A percentile compares a stretch with the other conserved stretches of the same genome.
These are phyloP conservation scores for Salix arbutifolia DNA, from an alignment of 345 rosid species.

Conservation along the genomic window DNA sequence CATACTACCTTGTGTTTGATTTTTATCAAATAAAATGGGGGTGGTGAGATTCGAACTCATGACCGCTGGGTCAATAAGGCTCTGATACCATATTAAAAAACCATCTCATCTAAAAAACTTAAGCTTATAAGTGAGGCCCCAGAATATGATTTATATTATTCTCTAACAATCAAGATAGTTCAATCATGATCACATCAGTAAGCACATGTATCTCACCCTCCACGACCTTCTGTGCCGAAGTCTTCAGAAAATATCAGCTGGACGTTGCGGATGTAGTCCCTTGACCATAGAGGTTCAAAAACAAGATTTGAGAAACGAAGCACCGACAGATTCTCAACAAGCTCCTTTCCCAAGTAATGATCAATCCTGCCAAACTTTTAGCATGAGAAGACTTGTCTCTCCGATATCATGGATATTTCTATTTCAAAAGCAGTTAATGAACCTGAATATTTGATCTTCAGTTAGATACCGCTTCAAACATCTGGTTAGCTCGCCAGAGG, in stretches of 20 bases:
- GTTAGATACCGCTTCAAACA: slow-evolving; percentile 65
- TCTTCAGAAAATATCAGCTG: slow-evolving; percentile 91
- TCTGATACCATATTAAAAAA: too few relatives aligned
- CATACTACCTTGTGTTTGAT: too few relatives aligned
- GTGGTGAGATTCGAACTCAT: too few relatives aligned
- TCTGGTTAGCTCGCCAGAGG: slow-evolving; percentile 76
- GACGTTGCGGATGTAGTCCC: slow-evolving; percentile 80
- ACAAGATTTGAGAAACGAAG: slow-evolving; percentile 96
- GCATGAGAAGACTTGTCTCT: background rate
- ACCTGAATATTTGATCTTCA: slow-evolving; percentile 93
- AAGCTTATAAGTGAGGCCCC: too few relatives aligned
- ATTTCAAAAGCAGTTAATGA: background rate
- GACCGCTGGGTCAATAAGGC: too few relatives aligned
- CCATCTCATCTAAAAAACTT: too few relatives aligned
- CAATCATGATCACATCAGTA: background rate
- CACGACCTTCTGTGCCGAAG: slow-evolving; percentile 93
- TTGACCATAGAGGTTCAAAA: slow-evolving; percentile 85
- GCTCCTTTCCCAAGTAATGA: slow-evolving; percentile 91
- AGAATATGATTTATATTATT: too few relatives aligned
- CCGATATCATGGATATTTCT: background rate
- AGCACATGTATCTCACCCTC: slow-evolving; percentile 51
- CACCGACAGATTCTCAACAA: slow-evolving; percentile 87
- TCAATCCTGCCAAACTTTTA: slow-evolving; percentile 52
- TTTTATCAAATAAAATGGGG: too few relatives aligned
- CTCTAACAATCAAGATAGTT: too few relatives aligned